Conservation (phyloP, 352 stramenopile species). For the Phytopythium mirpurense region DNA sequence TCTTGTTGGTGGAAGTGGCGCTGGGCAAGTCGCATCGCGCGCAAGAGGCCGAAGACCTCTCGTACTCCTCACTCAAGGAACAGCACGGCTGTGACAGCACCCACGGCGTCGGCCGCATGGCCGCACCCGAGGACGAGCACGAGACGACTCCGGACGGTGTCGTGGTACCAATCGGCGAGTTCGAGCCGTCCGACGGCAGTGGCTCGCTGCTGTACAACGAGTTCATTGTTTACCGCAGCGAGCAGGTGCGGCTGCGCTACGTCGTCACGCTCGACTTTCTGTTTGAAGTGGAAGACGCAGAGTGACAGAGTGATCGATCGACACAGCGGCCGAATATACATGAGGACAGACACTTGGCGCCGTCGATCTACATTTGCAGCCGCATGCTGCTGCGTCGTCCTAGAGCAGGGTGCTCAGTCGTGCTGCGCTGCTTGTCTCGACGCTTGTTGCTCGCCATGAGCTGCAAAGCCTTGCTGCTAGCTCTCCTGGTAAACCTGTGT, state of each 20-base stretch:
- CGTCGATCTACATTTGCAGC: neutral
- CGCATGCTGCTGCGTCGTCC: too few species aligned
- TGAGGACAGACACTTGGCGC: neutral
- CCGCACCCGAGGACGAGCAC: conserved; percentile 15
- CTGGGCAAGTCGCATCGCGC: conserved; percentile 22
- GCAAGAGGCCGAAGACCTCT: conserved; percentile 38
- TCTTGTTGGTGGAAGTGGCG: conserved; percentile 64
- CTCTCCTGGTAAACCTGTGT: conserved; percentile 78
- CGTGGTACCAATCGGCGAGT: conserved; percentile 24
- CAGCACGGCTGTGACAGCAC: conserved; percentile 29
- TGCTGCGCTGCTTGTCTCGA: too few species aligned
- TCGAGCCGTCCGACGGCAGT: conserved; percentile 29
- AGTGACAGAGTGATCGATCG: neutral
- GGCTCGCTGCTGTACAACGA: conserved; percentile 71
- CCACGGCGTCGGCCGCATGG: conserved; percentile 27
- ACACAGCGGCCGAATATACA: neutral
- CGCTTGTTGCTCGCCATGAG: neutral
- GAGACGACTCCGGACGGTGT: conserved; percentile 40
- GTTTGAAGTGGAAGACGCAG: conserved; percentile 25
- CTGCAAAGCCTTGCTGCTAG: conserved; percentile 12
- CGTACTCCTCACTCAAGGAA: conserved; percentile 31
- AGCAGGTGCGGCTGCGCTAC: conserved; percentile 65
- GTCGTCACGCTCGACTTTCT: conserved; percentile 48
- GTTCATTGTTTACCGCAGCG: conserved; percentile 65
- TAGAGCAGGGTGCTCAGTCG: too few species aligned